Evolutionary conservation across 495 filamentous ascomycete species (phyloP), one percentile per base, ranked within the genome.

Genomic region (Mycothermus thermophilus): DNA sequence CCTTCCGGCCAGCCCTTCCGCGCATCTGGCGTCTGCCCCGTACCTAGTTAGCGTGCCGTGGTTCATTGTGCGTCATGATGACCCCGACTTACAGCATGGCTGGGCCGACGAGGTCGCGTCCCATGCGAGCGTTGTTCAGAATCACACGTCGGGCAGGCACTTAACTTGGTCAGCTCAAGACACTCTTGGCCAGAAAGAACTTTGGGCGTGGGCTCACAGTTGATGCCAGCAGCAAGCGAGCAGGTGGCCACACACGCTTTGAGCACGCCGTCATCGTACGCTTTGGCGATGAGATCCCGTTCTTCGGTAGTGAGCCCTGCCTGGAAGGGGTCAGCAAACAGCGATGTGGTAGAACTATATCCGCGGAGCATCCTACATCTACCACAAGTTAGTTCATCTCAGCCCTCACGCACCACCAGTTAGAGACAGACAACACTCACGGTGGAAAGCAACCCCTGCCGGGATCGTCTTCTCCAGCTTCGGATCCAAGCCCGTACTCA

Each of bases 161-260:
- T 40, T 22, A 20, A n/a, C 2, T 8, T 13, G 20, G 20, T 39
- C 4, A 40, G 37, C 20, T 16, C n/a, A n/a, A n/a, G n/a, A n/a
- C n/a, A n/a, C n/a, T n/a, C n/a, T n/a, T n/a, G n/a, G n/a, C n/a
- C n/a, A n/a, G n/a, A n/a, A n/a, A n/a, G n/a, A n/a, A n/a, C n/a
- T 25, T 25, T 6, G 11, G 22, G 6, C 22, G 6, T 25, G 22
- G 11, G 22, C 42, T 27, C 17, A 27, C 83, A 62, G 55, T 90
- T 90, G 27, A 90, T 80, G 9, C 83, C 83, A 25, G 83, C 82
- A n/a, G 83, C 81, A 37, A 90, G 72, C 41, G 79, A 84, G 39
- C 80, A 84, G 10, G 83, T 90, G 13, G 83, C 83, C 11, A 83
- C 78, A 23, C 85, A 75, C 1, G 84, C 72, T 43, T 74, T 82